phyloP scores from a whole-genome alignment of 352 stramenopile genomes.

The Pythium aristosporum region DNA sequence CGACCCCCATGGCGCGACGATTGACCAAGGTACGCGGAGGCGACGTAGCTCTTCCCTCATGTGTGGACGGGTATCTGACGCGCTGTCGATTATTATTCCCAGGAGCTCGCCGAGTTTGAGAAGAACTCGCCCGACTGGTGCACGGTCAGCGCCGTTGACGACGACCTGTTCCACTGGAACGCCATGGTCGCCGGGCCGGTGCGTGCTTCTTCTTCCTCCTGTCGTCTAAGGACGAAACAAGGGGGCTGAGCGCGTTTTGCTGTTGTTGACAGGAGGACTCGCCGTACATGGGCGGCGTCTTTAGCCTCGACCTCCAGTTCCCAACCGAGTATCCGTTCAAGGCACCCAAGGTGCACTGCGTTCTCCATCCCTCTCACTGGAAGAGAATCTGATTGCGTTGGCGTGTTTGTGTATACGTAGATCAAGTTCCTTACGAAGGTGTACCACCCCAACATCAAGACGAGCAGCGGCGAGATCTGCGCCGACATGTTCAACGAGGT shows the following conservation, averaged over 20 bases:
- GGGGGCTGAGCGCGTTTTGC: background rate
- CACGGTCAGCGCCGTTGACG: constrained; percentile 82
- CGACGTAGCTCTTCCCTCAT: background rate
- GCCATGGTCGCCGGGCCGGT: constrained; percentile 88
- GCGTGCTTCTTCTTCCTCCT: constrained; percentile 25
- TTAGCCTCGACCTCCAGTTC: constrained; percentile 95
- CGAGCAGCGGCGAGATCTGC: constrained; percentile 95
- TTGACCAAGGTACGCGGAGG: constrained; percentile 63
- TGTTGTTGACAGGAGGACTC: constrained; percentile 61
- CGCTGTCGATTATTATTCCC: background rate
- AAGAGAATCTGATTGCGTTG: background rate
- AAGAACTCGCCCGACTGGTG: constrained; percentile 90
- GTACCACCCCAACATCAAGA: constrained; percentile 97
- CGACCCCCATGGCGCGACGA: constrained; percentile 61
- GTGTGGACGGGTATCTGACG: background rate
- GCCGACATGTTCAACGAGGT: constrained; percentile 93
- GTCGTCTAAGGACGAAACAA: background rate
- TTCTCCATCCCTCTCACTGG: background rate
- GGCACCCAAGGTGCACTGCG: constrained; percentile 65
- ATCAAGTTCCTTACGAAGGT: constrained; percentile 94
- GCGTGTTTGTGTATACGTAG: constrained; percentile 14
- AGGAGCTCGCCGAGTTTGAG: constrained; percentile 88
- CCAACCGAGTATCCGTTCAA: constrained; percentile 97
- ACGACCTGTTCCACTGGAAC: constrained; percentile 91
- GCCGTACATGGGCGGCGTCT: constrained; percentile 89